These are phyloP conservation scores for Linnemannia zychae DNA, from an alignment of 192 early-diverging fungal species.

Conservation along the genomic window DNA sequence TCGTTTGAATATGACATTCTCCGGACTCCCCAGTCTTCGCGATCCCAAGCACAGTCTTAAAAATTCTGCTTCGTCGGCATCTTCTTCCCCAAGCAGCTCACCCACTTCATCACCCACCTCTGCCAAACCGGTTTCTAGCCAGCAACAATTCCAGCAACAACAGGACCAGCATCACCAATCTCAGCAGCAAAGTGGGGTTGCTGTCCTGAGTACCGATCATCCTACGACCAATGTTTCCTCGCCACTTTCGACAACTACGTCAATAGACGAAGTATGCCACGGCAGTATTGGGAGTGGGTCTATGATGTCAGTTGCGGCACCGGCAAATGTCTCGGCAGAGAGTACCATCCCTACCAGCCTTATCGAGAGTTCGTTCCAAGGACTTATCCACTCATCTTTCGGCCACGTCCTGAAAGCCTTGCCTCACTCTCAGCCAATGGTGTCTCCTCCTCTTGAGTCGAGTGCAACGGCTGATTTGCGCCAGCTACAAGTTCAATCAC, in stretches of 20 bases:
- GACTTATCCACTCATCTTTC: background rate
- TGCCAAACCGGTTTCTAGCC: background rate
- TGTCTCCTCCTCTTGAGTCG: background rate
- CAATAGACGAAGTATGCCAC: background rate
- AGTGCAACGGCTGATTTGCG: background rate
- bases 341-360: background rate
- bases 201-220: background rate
- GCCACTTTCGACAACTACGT: background rate
- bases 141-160: background rate
- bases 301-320: background rate
- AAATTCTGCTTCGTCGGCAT: constrained; percentile 21
- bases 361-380: background rate
- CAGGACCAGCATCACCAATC: background rate
- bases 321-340: background rate
- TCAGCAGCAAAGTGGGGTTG: background rate
- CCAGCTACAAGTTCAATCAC: background rate
- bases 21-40: constrained; percentile 43
- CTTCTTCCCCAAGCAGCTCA: constrained; percentile 13
- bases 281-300: background rate
- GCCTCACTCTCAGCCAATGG: background rate
- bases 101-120: constrained; percentile 15
- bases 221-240: background rate
- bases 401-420: background rate
- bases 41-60: constrained; percentile 50
- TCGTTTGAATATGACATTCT: constrained; percentile 35